phyloP scores from a whole-genome alignment of 2,329 filamentous ascomycete genomes.

The Colletotrichum sublineola region DNA sequence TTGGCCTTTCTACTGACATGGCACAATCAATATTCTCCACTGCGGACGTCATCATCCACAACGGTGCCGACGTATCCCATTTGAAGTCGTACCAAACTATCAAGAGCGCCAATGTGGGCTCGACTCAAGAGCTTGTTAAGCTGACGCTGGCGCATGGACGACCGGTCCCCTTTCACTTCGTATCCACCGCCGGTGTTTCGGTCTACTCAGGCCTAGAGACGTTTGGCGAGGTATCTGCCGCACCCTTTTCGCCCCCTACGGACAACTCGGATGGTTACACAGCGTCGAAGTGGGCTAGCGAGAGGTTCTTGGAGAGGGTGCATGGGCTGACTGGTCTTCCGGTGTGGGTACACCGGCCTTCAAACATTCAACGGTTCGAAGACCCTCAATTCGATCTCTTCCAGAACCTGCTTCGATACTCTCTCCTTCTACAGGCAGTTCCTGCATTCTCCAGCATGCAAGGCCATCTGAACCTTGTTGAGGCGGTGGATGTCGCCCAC shows the following conservation, averaged over 20 bases:
- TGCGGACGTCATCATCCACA: constrained; percentile 56
- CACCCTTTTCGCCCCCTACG: constrained; percentile 39
- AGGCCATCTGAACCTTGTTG: not conserved
- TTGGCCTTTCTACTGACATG: constrained; percentile 54
- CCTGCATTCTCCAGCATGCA: not conserved
- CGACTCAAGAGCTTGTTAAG: constrained; percentile 48
- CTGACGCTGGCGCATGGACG: constrained; percentile 42
- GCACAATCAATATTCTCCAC: constrained; percentile 7
- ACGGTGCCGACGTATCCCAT: constrained; percentile 54
- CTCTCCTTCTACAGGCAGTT: not conserved
- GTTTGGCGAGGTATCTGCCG: constrained; percentile 33
- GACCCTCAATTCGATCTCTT: not conserved
- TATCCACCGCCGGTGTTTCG: constrained; percentile 50
- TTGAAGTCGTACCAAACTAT: constrained; percentile 50
- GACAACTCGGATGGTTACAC: constrained; percentile 50
- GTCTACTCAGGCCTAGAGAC: constrained; percentile 6
- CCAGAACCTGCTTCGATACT: not conserved
- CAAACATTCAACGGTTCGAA: not conserved
- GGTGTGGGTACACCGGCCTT: constrained; percentile 48
- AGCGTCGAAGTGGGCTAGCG: constrained; percentile 52
- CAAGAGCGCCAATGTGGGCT: constrained; percentile 46
- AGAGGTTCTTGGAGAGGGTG: constrained; percentile 49
- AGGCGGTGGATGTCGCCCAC: not conserved
- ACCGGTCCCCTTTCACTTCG: constrained; percentile 52
- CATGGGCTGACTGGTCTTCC: constrained; percentile 40